A percentile compares a stretch with the other conserved stretches of the same genome.
Evolutionary conservation across 371 early-diverging fungal species (phyloP).

Genomic region (Capillidium heterosporum): DNA sequence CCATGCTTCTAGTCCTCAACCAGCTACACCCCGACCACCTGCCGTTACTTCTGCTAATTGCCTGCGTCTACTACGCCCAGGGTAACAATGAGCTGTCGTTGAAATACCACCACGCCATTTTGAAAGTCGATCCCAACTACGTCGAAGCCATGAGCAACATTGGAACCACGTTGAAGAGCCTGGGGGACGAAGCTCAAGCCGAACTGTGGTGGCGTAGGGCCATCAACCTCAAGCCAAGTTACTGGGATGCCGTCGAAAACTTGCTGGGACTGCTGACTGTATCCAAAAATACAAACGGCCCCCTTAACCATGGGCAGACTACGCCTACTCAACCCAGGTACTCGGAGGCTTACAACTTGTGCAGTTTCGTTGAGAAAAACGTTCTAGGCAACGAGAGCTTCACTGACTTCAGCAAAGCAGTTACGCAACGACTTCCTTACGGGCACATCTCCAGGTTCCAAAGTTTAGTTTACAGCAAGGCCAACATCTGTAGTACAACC

Average conservation of each 20-base stretch:
- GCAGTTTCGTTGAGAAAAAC: slow-evolving; percentile 53
- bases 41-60: slow-evolving; percentile 64
- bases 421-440: slow-evolving; percentile 5
- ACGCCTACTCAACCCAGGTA: slow-evolving; percentile 27
- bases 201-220: slow-evolving; percentile 78
- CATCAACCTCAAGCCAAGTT: slow-evolving; percentile 62
- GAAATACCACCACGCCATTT: slow-evolving; percentile 58
- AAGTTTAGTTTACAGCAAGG: slow-evolving; percentile 68
- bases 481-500: slow-evolving; percentile 57
- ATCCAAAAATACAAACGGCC: not conserved
- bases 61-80: slow-evolving; percentile 72
- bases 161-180: slow-evolving; percentile 67
- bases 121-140: slow-evolving; percentile 59
- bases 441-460: slow-evolving; percentile 31
- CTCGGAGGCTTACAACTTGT: slow-evolving; percentile 59
- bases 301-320: not conserved
- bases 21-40: slow-evolving; percentile 44
- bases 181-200: slow-evolving; percentile 52
- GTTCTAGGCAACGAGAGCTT: slow-evolving; percentile 19
- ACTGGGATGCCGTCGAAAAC: slow-evolving; percentile 86
- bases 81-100: slow-evolving; percentile 49
- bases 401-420: slow-evolving; percentile 2
- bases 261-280: slow-evolving; percentile 62
- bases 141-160: slow-evolving; percentile 87
- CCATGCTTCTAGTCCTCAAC: slow-evolving; percentile 38